Evolutionary conservation across 2,329 filamentous ascomycete species (phyloP).

Genomic region (Tolypocladium paradoxum): DNA sequence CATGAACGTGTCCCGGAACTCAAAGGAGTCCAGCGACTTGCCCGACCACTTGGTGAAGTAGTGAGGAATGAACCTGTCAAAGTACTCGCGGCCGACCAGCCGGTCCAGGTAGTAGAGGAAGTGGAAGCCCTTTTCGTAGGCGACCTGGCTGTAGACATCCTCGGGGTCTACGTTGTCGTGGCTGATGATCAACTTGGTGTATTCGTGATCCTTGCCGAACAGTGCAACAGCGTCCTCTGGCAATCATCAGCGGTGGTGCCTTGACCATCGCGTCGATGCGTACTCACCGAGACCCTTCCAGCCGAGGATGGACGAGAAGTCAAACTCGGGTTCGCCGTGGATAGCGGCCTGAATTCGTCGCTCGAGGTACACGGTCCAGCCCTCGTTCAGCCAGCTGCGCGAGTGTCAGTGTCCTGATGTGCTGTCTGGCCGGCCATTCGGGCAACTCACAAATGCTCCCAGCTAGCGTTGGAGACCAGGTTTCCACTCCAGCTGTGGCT

Average conservation of each 20-base stretch:
- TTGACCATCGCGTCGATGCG: neutral
- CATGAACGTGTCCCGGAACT: constrained; percentile 83
- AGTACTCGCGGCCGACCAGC: constrained; percentile 72
- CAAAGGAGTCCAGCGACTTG: constrained; percentile 84
- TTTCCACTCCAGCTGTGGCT: constrained; percentile 82
- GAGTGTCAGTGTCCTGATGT: neutral
- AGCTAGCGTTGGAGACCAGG: constrained; percentile 64
- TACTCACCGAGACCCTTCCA: constrained; percentile 68
- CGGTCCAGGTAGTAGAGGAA: constrained; percentile 88
- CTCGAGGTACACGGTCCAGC: constrained; percentile 94
- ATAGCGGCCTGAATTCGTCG: constrained; percentile 67
- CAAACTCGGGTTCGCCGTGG: constrained; percentile 75
- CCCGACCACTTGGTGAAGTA: constrained; percentile 81
- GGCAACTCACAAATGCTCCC: constrained; percentile 61
- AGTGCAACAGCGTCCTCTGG: constrained; percentile 64
- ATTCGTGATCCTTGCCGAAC: constrained; percentile 77
- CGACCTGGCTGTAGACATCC: constrained; percentile 84
- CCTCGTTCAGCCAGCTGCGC: constrained; percentile 56
- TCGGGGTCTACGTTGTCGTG: constrained; percentile 89
- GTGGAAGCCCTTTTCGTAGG: constrained; percentile 94
- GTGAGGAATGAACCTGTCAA: constrained; percentile 90
- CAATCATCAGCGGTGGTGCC: neutral
- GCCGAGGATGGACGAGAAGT: constrained; percentile 92
- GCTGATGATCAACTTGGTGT: constrained; percentile 81
- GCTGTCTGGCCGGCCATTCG: neutral